These are phyloP conservation scores for Akanthomyces muscarius DNA, from an alignment of 2,329 filamentous ascomycete genomes.

Conservation along the genomic window DNA sequence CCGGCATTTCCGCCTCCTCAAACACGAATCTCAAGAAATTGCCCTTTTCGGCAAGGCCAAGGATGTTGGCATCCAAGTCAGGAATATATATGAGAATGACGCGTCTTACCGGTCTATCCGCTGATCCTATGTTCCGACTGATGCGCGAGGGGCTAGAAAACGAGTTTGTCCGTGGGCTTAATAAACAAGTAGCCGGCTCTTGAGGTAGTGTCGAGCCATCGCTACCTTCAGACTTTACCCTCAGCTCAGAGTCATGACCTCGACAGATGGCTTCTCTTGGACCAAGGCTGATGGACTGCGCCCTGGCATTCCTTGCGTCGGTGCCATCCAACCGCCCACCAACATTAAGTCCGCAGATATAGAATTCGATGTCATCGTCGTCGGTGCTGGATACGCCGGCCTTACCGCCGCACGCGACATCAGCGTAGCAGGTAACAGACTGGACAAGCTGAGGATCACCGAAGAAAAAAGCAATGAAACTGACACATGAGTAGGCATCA, in stretches of 20 bases:
- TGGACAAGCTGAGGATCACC: not conserved
- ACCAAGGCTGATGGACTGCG: slow-evolving; percentile 28
- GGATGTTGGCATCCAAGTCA: not conserved
- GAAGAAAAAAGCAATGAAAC: not conserved
- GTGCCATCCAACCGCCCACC: slow-evolving; percentile 27
- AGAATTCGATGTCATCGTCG: slow-evolving; percentile 28
- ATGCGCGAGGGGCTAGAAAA: not conserved
- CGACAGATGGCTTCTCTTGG: slow-evolving; percentile 30
- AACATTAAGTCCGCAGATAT: slow-evolving; percentile 19
- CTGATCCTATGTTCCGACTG: not conserved
- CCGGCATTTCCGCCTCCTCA: not conserved
- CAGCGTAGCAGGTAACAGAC: slow-evolving; percentile 24
- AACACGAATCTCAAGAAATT: not conserved
- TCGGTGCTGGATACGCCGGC: slow-evolving; percentile 31
- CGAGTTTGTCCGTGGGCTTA: not conserved
- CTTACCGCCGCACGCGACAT: slow-evolving; percentile 29
- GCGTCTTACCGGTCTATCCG: too few relatives aligned
- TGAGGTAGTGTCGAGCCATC: not conserved
- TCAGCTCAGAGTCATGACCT: slow-evolving; percentile 23
- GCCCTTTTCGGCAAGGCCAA: not conserved
- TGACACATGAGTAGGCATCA: slow-evolving; percentile 26
- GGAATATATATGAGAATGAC: slow-evolving; percentile 3
- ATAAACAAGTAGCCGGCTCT: not conserved
- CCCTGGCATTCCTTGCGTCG: slow-evolving; percentile 29
- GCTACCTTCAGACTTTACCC: not conserved